phyloP scores from a whole-genome alignment of 2,329 filamentous ascomycete species.

The Pseudogymnoascus sp. region DNA sequence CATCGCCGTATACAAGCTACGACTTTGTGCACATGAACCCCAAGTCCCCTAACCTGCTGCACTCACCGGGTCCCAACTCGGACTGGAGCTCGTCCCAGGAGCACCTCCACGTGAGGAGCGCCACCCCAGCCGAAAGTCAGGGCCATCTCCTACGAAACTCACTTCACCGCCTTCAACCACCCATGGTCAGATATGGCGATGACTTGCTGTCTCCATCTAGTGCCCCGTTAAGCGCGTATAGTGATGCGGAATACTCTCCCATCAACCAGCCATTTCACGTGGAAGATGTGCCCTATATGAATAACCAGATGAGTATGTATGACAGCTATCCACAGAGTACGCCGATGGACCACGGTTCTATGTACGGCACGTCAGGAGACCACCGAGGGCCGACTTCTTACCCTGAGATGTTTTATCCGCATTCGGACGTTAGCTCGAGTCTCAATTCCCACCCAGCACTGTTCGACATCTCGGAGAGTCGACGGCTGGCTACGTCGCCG shows the following conservation, averaged over 20 bases:
- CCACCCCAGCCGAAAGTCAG: constrained; percentile 22
- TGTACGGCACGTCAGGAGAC: constrained; percentile 47
- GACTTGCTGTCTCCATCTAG: constrained; percentile 25
- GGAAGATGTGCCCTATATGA: constrained; percentile 49
- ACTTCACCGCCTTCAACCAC: constrained; percentile 41
- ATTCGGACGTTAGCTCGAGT: constrained; percentile 53
- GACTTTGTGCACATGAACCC: constrained; percentile 35
- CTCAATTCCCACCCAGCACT: constrained; percentile 52
- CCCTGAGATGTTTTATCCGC: constrained; percentile 53
- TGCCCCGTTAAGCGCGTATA: constrained; percentile 46
- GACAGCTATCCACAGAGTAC: constrained; percentile 49
- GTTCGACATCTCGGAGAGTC: constrained; percentile 38
- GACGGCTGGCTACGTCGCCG: constrained; percentile 25
- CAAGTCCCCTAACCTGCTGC: constrained; percentile 20
- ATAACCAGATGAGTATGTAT: constrained; percentile 50
- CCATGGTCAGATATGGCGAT: constrained; percentile 35
- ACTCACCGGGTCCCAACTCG: constrained; percentile 17
- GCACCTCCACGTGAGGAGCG: constrained; percentile 16
- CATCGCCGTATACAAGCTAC: constrained; percentile 30
- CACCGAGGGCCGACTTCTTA: constrained; percentile 50
- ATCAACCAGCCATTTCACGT: constrained; percentile 46
- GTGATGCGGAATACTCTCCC: constrained; percentile 49
- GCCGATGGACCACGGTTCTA: constrained; percentile 48
- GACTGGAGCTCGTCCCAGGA: constrained; percentile 28
- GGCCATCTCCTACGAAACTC: constrained; percentile 40